A percentile compares a stretch with the other conserved stretches of the same genome.
Evolutionary conservation across 2,329 filamentous ascomycete species (phyloP).

Genomic region (Volutella citrinella): DNA sequence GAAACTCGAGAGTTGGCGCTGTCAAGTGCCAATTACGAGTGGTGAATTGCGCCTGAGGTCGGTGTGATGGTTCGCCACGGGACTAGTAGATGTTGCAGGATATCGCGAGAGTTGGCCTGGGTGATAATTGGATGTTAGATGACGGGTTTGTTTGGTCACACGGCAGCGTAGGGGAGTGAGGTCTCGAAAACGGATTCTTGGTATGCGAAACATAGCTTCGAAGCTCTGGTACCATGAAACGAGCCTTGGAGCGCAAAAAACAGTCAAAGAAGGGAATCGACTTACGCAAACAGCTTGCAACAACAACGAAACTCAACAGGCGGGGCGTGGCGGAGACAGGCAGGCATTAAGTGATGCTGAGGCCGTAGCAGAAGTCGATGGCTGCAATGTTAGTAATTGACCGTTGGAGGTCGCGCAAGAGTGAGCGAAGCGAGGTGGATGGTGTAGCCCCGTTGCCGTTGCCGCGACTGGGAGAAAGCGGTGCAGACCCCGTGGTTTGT

Average conservation of each 20-base stretch:
- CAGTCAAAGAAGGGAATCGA: slow-evolving; percentile 2
- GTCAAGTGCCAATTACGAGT: too few species aligned
- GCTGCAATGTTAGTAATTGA: slow-evolving; percentile 19
- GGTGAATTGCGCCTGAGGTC: too few species aligned
- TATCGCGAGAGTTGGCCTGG: slow-evolving; percentile 15
- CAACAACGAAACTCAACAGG: slow-evolving; percentile 14
- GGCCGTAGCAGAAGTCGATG: slow-evolving; percentile 7
- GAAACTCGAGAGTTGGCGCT: slow-evolving; percentile 3
- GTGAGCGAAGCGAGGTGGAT: slow-evolving; percentile 9
- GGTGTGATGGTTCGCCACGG: too few species aligned
- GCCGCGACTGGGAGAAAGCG: slow-evolving; percentile 10
- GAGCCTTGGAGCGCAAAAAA: slow-evolving; percentile 5
- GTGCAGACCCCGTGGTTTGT: slow-evolving; percentile 26
- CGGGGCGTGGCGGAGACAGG: slow-evolving; percentile 9
- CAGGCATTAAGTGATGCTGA: slow-evolving; percentile 29
- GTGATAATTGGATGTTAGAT: slow-evolving; percentile 9
- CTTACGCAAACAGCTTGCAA: slow-evolving; percentile 27
- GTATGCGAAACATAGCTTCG: too few species aligned
- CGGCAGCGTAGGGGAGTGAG: too few species aligned
- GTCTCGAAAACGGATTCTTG: too few species aligned
- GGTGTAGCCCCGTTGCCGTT: slow-evolving; percentile 14
- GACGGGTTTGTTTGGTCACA: too few species aligned
- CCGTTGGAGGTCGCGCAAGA: slow-evolving; percentile 13
- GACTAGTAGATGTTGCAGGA: too few species aligned
- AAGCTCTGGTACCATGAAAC: too few species aligned